Evolutionary conservation across 2,329 filamentous ascomycete species (phyloP).

Genomic region (Colletotrichum cuscutae): DNA sequence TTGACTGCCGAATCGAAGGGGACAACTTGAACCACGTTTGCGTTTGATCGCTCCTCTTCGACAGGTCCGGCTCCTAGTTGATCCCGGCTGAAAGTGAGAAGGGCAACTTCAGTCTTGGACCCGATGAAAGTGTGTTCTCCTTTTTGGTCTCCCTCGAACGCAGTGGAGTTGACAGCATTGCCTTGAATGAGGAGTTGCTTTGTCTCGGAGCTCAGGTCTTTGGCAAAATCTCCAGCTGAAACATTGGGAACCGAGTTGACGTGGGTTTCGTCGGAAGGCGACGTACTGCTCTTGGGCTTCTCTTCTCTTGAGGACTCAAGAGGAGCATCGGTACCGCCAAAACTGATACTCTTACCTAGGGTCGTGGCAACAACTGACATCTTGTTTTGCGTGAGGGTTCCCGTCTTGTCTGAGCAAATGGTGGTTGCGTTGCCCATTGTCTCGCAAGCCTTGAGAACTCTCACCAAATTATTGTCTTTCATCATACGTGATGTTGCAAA

Average conservation of each 20-base stretch:
- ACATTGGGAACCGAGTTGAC: conserved; percentile 19
- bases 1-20: conserved; percentile 58
- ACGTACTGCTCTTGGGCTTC: conserved; percentile 42
- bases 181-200: conserved; percentile 65
- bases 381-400: conserved; percentile 68
- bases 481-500: conserved; percentile 76
- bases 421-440: conserved; percentile 79
- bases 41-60: conserved; percentile 70
- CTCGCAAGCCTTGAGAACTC: conserved; percentile 73
- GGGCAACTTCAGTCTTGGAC: conserved; percentile 81
- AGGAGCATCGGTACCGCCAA: conserved; percentile 43
- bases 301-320: conserved; percentile 39
- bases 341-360: conserved; percentile 57
- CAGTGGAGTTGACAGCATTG: conserved; percentile 75
- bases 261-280: conserved; percentile 29
- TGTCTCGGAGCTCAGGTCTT: conserved; percentile 33
- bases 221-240: conserved; percentile 5
- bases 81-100: conserved; percentile 75
- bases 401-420: conserved; percentile 63
- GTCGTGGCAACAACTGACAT: conserved; percentile 79
- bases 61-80: conserved; percentile 72
- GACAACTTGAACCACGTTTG: conserved; percentile 57
- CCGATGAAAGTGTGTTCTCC: conserved; percentile 72
- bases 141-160: conserved; percentile 73
- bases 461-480: conserved; percentile 77